Evolutionary conservation across 1,139 yeast species (phyloP).

Genomic region (Geotrichum histeridarum): DNA sequence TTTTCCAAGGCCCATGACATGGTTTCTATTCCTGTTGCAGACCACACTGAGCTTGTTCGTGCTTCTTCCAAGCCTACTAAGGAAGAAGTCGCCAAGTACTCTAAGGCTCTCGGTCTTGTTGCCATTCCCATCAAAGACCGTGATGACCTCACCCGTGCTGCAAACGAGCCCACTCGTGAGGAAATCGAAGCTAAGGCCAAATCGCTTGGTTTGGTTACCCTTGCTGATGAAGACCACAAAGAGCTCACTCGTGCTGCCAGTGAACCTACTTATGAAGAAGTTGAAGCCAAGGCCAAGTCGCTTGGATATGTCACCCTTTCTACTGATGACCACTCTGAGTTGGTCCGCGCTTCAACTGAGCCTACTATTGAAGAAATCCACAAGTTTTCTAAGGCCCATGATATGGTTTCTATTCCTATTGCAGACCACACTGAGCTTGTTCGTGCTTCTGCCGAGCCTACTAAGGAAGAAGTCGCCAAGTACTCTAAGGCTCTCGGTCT

Average conservation of each 20-base stretch:
- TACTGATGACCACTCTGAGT: constrained; percentile 12
- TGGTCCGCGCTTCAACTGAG: constrained; percentile 22
- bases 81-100: constrained; percentile 26
- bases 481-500: constrained; percentile 32
- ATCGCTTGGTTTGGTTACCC: constrained; percentile 31
- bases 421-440: constrained; percentile 24
- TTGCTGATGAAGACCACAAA: constrained; percentile 24
- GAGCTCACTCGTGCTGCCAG: constrained; percentile 22
- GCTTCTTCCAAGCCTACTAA: constrained; percentile 26
- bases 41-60: constrained; percentile 23
- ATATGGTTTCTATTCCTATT: constrained; percentile 37
- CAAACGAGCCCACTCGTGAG: constrained; percentile 24
- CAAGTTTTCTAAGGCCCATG: constrained; percentile 26
- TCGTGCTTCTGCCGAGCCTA: constrained; percentile 23
- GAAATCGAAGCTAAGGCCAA: constrained; percentile 23
- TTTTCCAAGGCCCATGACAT: constrained; percentile 29
- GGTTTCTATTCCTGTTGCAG: constrained; percentile 30
- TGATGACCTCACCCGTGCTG: constrained; percentile 25
- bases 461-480: constrained; percentile 30
- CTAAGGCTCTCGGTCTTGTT: constrained; percentile 36
- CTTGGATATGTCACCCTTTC: constrained; percentile 15
- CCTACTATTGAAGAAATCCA: constrained; percentile 24
- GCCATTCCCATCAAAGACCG: constrained; percentile 40
- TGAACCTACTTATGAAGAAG: constrained; percentile 23
- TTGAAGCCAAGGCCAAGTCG: constrained; percentile 22